Evolutionary conservation across 2,329 filamentous ascomycete species (phyloP), one percentile per base, ranked within the genome.

Genomic region (Ascochyta viciae-villosae): DNA sequence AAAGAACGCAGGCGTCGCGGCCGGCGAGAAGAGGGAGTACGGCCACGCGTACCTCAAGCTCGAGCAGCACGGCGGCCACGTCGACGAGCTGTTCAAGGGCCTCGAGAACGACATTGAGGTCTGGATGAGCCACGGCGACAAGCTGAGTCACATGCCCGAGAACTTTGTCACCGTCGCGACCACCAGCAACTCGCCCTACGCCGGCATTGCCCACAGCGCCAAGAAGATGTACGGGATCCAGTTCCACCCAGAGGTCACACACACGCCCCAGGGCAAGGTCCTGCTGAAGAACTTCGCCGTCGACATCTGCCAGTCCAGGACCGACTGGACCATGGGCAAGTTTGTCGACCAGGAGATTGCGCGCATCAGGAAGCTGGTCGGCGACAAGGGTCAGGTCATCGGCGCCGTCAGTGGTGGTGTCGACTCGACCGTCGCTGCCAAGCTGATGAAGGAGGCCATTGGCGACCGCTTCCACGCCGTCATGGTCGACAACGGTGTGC

Each of bases 101-200:
- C 72, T 96, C 10, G 89, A 87, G 56, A 87, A 90, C 58, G 80
- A 85, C 47, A 82, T 91, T 67, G 83, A 89, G 58, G 86, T 91
- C 13, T 94, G 86, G 83, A 97, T 97, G 93, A 90, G 86, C 64
- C 94, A 98, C 74, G 88, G 87, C 55, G 92, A 97, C 78, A 96
- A 96, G 82, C 84, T 98, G 10, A 83, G 83, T 35, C 80, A 83
- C 51, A 81, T 96, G 35, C 93, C 93, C 8, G 80, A 88, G 33
- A 85, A 82, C 37, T 96, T 96, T 73, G 78, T 85, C 57, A 87
- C 83, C 15, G 86, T 96, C 66, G 92, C 90, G 46, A 88, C 82
- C 4, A 94, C 92, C 2, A 73, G 81, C 46, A 96, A 95, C 78
- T 87, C 90, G 0, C 85, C 88, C 23, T 96, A 85, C 66, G 93